Percentiles rank a stretch among this genome's conserved stretches.
Conservation (phyloP, 1,284 basidiomycete species). For the Trichosporon sp. region DNA sequence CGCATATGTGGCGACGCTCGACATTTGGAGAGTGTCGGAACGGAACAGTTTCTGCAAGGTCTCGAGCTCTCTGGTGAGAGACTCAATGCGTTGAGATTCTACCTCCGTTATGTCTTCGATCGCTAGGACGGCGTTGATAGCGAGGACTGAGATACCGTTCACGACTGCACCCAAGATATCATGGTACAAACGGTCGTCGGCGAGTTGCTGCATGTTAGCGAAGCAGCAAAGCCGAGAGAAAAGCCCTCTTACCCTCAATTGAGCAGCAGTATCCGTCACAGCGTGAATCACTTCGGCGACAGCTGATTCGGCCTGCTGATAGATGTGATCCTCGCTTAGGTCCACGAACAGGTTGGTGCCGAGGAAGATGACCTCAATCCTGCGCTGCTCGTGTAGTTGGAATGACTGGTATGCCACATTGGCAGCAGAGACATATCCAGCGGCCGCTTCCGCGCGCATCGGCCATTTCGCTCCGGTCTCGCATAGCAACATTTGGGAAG, state of each 20-base stretch:
- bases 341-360: slow-evolving; percentile 66
- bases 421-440: slow-evolving; percentile 54
- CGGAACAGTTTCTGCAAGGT: slow-evolving; percentile 72
- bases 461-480: slow-evolving; percentile 51
- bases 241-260: slow-evolving; percentile 67
- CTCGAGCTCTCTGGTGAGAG: slow-evolving; percentile 71
- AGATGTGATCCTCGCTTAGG: slow-evolving; percentile 62
- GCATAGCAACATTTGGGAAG: slow-evolving; percentile 41
- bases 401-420: slow-evolving; percentile 64
- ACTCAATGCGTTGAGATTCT: slow-evolving; percentile 77
- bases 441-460: slow-evolving; percentile 50
- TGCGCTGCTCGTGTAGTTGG: slow-evolving; percentile 58
- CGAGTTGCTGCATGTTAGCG: slow-evolving; percentile 29
- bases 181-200: neutral
- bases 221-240: neutral
- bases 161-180: slow-evolving; percentile 63
- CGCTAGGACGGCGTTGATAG: slow-evolving; percentile 69
- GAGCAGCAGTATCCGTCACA: slow-evolving; percentile 60
- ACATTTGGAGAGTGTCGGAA: slow-evolving; percentile 11
- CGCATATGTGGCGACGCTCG: slow-evolving; percentile 55
- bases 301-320: neutral
- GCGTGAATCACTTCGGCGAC: slow-evolving; percentile 53
- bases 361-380: slow-evolving; percentile 54
- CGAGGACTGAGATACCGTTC: slow-evolving; percentile 62
- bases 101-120: slow-evolving; percentile 84